Evolutionary conservation across 2,329 filamentous ascomycete genomes (phyloP), one percentile per base, ranked within the genome.

Genomic region (Microdochium bolleyi): DNA sequence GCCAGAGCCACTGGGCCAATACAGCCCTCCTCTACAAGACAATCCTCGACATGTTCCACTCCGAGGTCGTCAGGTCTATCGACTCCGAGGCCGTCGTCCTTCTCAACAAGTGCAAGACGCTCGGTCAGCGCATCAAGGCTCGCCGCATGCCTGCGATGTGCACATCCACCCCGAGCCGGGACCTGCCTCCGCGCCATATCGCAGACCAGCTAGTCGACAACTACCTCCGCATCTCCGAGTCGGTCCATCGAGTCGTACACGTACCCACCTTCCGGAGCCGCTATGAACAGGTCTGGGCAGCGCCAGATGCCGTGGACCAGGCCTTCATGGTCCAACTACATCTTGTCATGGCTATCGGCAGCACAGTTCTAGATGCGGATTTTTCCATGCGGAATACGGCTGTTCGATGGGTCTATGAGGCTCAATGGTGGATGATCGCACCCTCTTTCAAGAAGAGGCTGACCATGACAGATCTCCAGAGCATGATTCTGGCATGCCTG

Each of bases 191-290:
- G 0, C 64, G 66, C 11, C 62, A 64, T 0, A 55, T 80, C 1
- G 73, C 76, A 0, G 78, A 83, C 54, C 63, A 72, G 51, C 70
- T 84, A 1, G 66, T 83, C 16, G 69, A 76, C 9, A 64, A 69
- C 27, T 84, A 84, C 65, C 65, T 86, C 19, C 69, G 78, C 49
- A 77, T 76, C 0, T 74, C 80, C 44, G 81, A 85, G 58, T 75
- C 77, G 1, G 74, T 79, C 16, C 73, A 79, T 55, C 74, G 83
- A 2, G 71, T 86, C 24, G 54, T 86, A 9, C 78, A 86, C 60
- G 62, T 79, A 1, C 81, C 82, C 0, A 76, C 74, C 0, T 85
- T 86, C 56, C 67, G 71, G 48, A 68, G 68, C 11, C 76, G 82
- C 30, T 85, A 84, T 57, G 69, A 71, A 10, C 59, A 62, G 2